A percentile compares a stretch with the other conserved stretches of the same genome.
phyloP scores from a whole-genome alignment of 805 yeast genomes.

The Wickerhamiella kurtzmanii region DNA sequence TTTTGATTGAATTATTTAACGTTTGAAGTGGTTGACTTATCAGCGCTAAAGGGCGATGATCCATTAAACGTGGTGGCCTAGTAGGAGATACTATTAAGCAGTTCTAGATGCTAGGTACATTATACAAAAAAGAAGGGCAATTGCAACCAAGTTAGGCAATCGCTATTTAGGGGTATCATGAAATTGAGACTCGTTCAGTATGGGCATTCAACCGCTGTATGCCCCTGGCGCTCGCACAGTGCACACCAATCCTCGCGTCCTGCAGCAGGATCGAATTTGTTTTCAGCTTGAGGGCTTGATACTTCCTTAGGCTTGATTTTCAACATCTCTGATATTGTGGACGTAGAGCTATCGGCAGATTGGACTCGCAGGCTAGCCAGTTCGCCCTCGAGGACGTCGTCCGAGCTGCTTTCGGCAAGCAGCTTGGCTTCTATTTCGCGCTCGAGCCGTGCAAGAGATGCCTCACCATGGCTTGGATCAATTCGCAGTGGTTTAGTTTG shows the following conservation, averaged over 20 bases:
- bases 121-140: no score
- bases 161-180: no score
- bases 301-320: neutral
- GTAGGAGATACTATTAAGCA: no score
- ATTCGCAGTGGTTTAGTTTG: neutral
- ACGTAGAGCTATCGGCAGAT: neutral
- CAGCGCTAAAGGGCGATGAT: no score
- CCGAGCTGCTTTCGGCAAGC: constrained; percentile 7
- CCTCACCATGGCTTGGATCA: neutral
- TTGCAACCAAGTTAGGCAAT: no score
- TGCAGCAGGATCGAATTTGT: neutral
- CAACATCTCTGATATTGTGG: neutral
- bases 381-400: neutral
- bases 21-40: no score
- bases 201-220: constrained; percentile 77
- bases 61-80: no score
- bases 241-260: constrained; percentile 60
- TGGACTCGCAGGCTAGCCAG: neutral
- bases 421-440: constrained; percentile 11
- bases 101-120: no score
- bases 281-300: neutral
- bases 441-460: constrained; percentile 9
- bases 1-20: no score
- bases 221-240: constrained; percentile 82
- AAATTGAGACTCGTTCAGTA: constrained; percentile 46